phyloP scores from a whole-genome alignment of 345 rosid genomes.

The Dovyalis caffra region DNA sequence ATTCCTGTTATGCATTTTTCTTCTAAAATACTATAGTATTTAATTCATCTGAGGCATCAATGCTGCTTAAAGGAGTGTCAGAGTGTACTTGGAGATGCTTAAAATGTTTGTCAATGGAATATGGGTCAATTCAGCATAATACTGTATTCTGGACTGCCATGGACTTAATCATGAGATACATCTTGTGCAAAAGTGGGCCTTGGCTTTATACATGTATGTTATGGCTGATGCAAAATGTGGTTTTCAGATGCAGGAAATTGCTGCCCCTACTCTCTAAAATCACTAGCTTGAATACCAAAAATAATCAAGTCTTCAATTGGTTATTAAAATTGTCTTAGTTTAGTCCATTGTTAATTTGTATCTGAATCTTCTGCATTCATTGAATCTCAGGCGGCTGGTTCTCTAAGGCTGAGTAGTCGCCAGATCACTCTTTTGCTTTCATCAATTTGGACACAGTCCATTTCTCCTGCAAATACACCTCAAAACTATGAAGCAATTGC shows the following conservation, averaged over 20 bases:
- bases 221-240: not conserved
- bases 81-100: not conserved
- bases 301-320: slow-evolving; percentile 3
- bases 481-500: slow-evolving; percentile 92
- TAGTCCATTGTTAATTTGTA: slow-evolving; percentile 8
- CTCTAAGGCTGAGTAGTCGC: slow-evolving; percentile 80
- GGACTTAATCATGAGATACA: not conserved
- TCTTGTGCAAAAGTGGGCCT: not conserved
- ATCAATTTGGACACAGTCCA: slow-evolving; percentile 90
- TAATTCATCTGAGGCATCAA: not conserved
- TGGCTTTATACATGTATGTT: not conserved
- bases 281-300: slow-evolving; percentile 9
- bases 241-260: not conserved
- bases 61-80: not conserved
- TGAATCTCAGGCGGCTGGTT: slow-evolving; percentile 55
- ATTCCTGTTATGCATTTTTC: not conserved
- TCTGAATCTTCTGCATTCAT: slow-evolving; percentile 4
- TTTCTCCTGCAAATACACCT: slow-evolving; percentile 85
- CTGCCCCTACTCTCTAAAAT: slow-evolving; percentile 7
- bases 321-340: slow-evolving; percentile 6
- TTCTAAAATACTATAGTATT: not conserved
- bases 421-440: slow-evolving; percentile 93
- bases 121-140: not conserved
- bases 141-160: not conserved
- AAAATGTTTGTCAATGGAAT: not conserved